Base-by-base conservation (phyloP, 2,329 filamentous ascomycete species). In the Arthroderma uncinatum region DNA sequence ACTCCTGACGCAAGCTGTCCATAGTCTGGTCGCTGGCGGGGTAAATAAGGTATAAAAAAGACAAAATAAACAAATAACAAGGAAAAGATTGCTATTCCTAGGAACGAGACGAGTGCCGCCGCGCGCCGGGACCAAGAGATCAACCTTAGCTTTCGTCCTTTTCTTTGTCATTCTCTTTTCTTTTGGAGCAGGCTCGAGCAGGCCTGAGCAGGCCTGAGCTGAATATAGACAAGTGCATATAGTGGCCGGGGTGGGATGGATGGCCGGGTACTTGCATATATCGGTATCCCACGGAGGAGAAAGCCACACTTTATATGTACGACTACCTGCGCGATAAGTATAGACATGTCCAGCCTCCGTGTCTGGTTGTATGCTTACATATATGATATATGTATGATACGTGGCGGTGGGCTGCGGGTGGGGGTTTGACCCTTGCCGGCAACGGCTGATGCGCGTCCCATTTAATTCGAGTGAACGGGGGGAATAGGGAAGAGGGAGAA, bases 271-370 rank as follows among this genome's bases (percentile, higher is more conserved):
- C 39, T 23, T 42, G 39, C 39, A 42, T 42, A 42, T 19, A 42
- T 19, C 39, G 39, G 16, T 42, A 42, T 42, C 39, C 39, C 39
- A 19, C 19, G 39, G 39, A 42, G 39, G 9, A 42, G 19, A 42
- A 42, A 42, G 39, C 39, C 39, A 42, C 39, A 42, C 39, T 42
- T 42, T 42, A 42, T 42, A 42, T 42, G 39, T 42, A 42, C 39
- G 39, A 42, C 39, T 42, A 21, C 39, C 19, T 42, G 39, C 16
- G 19, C 10, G 16, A 4, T 9, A 42, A 40, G 37, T 16, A 40
- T 5, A 7, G 37, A 19, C 37, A 7, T 40, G 14, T 40, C 14
- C n/a, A n/a, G n/a, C n/a, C n/a, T 33, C 6, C 30, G 30, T 5
- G 30, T 33, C 30, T 33, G 30, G 30, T 5, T 33, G 30, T 5